phyloP scores from a whole-genome alignment of 208 protist species.

The Acanthamoeba royreba region DNA sequence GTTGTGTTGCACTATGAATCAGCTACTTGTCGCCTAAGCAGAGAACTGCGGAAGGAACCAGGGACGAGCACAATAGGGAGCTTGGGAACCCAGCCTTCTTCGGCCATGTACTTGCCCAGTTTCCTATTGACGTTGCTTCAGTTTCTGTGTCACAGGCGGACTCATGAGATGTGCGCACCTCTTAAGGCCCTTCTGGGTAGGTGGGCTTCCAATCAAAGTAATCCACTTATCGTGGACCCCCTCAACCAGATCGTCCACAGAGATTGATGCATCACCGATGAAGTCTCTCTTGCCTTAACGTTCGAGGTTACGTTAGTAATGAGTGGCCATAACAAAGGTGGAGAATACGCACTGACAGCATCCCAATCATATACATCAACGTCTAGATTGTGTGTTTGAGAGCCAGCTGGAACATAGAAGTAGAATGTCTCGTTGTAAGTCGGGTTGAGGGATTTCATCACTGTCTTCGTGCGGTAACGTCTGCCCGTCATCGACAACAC shows the following conservation, averaged over 20 bases:
- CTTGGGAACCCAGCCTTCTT: constrained; percentile 20
- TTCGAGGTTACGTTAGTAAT: background rate
- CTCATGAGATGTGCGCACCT: background rate
- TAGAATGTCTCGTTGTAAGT: background rate
- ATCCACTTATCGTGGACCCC: background rate
- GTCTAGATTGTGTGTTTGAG: background rate
- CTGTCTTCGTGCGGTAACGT: background rate
- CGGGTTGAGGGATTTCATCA: background rate
- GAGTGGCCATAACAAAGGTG: background rate
- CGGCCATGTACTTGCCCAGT: constrained; percentile 6
- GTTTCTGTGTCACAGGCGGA: background rate
- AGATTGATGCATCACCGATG: background rate
- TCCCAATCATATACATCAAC: background rate
- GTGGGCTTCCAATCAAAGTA: background rate
- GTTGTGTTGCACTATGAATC: background rate
- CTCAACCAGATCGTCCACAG: background rate
- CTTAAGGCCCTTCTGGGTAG: background rate
- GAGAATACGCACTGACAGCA: background rate
- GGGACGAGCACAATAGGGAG: constrained; percentile 38
- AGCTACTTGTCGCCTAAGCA: background rate
- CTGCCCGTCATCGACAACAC: background rate
- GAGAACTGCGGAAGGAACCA: background rate
- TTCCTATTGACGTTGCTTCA: background rate
- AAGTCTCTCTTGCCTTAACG: background rate
- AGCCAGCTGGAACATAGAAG: background rate